Conservation (phyloP, 352 stramenopile genomes). For the Phytophthora nicotianae region DNA sequence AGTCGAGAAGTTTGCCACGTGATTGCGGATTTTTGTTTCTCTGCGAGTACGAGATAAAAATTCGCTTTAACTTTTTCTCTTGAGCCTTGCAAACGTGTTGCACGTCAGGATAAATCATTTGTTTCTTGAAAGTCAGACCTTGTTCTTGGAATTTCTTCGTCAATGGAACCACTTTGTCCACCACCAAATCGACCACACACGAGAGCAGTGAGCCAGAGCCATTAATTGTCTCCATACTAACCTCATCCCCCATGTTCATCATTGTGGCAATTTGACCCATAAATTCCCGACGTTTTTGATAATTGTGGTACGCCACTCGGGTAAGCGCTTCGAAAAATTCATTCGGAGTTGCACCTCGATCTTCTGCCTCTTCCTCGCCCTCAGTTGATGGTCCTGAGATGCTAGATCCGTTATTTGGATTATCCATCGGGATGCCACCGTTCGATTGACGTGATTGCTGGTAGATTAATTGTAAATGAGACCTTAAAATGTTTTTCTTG, state of each 20-base stretch:
- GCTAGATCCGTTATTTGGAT: slow-evolving; percentile 8
- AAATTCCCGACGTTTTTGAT: slow-evolving; percentile 63
- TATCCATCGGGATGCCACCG: slow-evolving; percentile 18
- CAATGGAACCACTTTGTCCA: slow-evolving; percentile 69
- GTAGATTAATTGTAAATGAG: slow-evolving; percentile 75
- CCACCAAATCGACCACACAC: slow-evolving; percentile 64
- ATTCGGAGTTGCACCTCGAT: slow-evolving; percentile 72
- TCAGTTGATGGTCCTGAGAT: slow-evolving; percentile 22
- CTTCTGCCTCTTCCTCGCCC: slow-evolving; percentile 50
- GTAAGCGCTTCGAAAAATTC: slow-evolving; percentile 84
- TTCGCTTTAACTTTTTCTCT: slow-evolving; percentile 79
- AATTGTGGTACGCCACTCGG: slow-evolving; percentile 72
- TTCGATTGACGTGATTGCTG: slow-evolving; percentile 59
- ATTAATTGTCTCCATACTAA: slow-evolving; percentile 12
- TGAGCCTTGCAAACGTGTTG: slow-evolving; percentile 77
- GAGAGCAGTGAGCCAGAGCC: slow-evolving; percentile 33
- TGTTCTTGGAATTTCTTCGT: slow-evolving; percentile 83
- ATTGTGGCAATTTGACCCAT: slow-evolving; percentile 38
- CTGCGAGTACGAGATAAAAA: slow-evolving; percentile 76
- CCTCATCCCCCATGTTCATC: slow-evolving; percentile 38
- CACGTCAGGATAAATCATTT: slow-evolving; percentile 81
- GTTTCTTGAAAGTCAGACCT: slow-evolving; percentile 84
- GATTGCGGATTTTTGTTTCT: slow-evolving; percentile 76
- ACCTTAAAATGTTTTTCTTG: slow-evolving; percentile 84
- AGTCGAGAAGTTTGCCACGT: slow-evolving; percentile 73